Evolutionary conservation across 768 basidiomycete genomes (phyloP).

Genomic region (Panaeolus papilionaceus): DNA sequence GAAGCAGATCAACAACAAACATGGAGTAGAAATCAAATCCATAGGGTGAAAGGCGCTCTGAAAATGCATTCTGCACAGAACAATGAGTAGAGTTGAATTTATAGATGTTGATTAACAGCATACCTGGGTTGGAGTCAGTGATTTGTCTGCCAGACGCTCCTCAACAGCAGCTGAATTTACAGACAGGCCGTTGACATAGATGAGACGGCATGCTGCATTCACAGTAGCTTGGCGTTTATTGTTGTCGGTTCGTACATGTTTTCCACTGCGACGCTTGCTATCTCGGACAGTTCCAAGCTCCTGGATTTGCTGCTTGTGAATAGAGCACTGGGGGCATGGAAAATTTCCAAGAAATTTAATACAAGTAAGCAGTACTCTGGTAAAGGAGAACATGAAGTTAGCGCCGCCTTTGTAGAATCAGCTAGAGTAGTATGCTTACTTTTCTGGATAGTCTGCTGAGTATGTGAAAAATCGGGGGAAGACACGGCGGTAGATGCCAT

Average conservation of each 20-base stretch:
- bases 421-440: slow-evolving; percentile 30
- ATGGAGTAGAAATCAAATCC: slow-evolving; percentile 36
- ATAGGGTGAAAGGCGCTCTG: slow-evolving; percentile 22
- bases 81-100: background rate
- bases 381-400: too few species aligned
- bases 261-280: background rate
- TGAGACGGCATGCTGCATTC: background rate
- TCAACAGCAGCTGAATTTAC: too few species aligned
- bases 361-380: slow-evolving; percentile 33
- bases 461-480: slow-evolving; percentile 44
- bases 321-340: slow-evolving; percentile 35
- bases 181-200: background rate
- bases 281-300: slow-evolving; percentile 13
- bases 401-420: background rate
- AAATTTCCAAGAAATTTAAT: slow-evolving; percentile 39
- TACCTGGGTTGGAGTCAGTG: background rate
- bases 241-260: background rate
- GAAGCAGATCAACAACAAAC: slow-evolving; percentile 43
- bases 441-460: slow-evolving; percentile 47
- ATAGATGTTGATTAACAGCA: too few species aligned
- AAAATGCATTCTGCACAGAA: slow-evolving; percentile 41
- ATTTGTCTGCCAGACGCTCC: background rate
- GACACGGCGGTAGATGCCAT: slow-evolving; percentile 35
- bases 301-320: background rate
- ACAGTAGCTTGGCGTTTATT: background rate